These are phyloP conservation scores for Monilinia laxa DNA, from an alignment of 2,329 filamentous ascomycete genomes.

Conservation along the genomic window DNA sequence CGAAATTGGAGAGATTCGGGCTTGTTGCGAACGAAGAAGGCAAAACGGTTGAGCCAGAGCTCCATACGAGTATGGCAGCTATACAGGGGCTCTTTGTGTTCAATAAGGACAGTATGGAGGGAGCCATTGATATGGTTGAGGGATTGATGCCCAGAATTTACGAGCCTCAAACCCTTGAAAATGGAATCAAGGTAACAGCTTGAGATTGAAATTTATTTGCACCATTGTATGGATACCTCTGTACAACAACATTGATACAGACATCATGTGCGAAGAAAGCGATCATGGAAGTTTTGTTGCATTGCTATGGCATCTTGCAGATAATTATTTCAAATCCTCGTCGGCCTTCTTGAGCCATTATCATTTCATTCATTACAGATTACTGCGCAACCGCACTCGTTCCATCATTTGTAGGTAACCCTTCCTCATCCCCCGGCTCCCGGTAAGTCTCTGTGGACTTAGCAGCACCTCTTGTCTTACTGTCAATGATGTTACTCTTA, in stretches of 20 bases:
- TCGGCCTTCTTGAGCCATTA: background rate
- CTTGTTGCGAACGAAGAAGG: conserved; percentile 57
- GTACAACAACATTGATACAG: background rate
- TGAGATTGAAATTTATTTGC: background rate
- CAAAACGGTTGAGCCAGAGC: conserved; percentile 25
- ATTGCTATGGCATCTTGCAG: background rate
- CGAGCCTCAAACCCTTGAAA: conserved; percentile 43
- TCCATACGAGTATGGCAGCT: conserved; percentile 78
- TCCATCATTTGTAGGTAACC: conserved; percentile 30
- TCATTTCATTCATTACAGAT: background rate
- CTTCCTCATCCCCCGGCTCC: conserved; percentile 38
- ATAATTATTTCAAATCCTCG: background rate
- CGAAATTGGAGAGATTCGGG: conserved; percentile 65
- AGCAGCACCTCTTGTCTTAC: conserved; percentile 3
- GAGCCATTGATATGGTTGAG: conserved; percentile 78
- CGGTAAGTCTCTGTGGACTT: conserved; percentile 28
- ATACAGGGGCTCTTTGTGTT: conserved; percentile 94
- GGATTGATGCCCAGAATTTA: conserved; percentile 59
- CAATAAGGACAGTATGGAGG: conserved; percentile 87
- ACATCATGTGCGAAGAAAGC: too few species aligned
- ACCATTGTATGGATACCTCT: background rate
- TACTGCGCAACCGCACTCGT: conserved; percentile 19
- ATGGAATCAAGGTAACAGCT: conserved; percentile 21
- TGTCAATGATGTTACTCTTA: conserved; percentile 3
- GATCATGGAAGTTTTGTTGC: background rate